Conservation (phyloP, 495 filamentous ascomycete genomes). For the Neurospora sp. region DNA sequence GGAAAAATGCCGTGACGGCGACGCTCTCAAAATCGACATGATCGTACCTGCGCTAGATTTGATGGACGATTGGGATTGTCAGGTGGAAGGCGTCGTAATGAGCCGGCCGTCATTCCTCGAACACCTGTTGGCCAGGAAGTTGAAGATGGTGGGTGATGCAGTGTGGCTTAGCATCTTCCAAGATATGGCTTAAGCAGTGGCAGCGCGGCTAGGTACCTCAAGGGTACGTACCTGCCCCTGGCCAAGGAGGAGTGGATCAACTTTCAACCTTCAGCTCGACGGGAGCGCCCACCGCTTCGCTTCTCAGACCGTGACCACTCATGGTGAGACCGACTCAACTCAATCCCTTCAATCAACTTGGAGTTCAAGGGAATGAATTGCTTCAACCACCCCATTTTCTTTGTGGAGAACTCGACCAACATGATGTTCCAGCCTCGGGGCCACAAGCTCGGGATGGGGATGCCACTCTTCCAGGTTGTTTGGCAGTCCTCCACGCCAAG, state of each 20-base stretch:
- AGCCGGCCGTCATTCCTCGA: not conserved
- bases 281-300: not conserved
- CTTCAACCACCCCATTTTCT: conserved; percentile 16
- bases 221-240: not conserved
- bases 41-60: not conserved
- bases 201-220: not conserved
- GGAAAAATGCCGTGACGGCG: not conserved
- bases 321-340: not conserved
- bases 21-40: not conserved
- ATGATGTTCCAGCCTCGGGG: not conserved
- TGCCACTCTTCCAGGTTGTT: not conserved
- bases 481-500: not conserved
- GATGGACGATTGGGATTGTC: not conserved
- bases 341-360: not conserved
- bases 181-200: not conserved
- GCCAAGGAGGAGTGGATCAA: not conserved
- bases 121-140: not conserved
- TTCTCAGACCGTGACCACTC: not conserved
- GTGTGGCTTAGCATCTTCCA: not conserved
- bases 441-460: not conserved
- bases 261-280: not conserved
- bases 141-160: not conserved
- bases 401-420: not conserved
- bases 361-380: not conserved
- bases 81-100: not conserved